phyloP scores from a whole-genome alignment of 78 protist genomes.

The Mastigamoeba balamuthi region DNA sequence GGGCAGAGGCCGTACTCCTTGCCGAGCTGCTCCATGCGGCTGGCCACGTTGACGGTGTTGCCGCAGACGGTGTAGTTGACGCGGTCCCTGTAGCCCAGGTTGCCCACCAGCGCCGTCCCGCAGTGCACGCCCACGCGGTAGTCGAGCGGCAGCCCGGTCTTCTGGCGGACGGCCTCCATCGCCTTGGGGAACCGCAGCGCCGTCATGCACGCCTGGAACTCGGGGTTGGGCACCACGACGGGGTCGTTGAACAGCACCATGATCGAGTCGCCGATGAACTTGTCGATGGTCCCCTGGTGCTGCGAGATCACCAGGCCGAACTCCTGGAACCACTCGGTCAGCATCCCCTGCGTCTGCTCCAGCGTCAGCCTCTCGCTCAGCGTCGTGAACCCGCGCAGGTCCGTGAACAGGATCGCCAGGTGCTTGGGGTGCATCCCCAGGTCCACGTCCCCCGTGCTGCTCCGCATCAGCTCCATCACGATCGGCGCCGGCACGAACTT shows the following conservation, averaged over 20 bases:
- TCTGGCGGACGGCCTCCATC: no score
- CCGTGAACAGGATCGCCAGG: slow-evolving; percentile 47
- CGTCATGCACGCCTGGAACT: slow-evolving; percentile 42
- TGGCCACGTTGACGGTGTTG: slow-evolving; percentile 62
- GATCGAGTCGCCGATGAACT: slow-evolving; percentile 73
- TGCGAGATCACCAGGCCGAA: slow-evolving; percentile 35
- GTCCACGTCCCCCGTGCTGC: slow-evolving; percentile 3
- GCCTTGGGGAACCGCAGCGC: slow-evolving; percentile 29
- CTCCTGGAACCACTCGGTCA: slow-evolving; percentile 57
- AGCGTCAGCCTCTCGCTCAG: slow-evolving; percentile 23
- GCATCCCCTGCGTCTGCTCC: slow-evolving; percentile 19
- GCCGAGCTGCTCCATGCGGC: slow-evolving; percentile 56
- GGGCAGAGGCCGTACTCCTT: no score
- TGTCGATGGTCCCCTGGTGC: slow-evolving; percentile 52
- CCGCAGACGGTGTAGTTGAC: slow-evolving; percentile 73
- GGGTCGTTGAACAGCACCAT: no score
- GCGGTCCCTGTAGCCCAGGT: not conserved
- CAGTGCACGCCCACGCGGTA: not conserved
- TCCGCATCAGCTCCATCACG: no score
- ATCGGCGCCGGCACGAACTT: no score
- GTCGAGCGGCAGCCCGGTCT: no score
- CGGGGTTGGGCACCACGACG: no score
- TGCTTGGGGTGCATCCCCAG: slow-evolving; percentile 18
- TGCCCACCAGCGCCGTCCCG: slow-evolving; percentile 5
- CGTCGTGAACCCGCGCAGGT: slow-evolving; percentile 63